Percentiles rank a stretch among this genome's conserved stretches.
phyloP scores from a whole-genome alignment of 192 early-diverging fungal species.

The Chytriomyces sp. region DNA sequence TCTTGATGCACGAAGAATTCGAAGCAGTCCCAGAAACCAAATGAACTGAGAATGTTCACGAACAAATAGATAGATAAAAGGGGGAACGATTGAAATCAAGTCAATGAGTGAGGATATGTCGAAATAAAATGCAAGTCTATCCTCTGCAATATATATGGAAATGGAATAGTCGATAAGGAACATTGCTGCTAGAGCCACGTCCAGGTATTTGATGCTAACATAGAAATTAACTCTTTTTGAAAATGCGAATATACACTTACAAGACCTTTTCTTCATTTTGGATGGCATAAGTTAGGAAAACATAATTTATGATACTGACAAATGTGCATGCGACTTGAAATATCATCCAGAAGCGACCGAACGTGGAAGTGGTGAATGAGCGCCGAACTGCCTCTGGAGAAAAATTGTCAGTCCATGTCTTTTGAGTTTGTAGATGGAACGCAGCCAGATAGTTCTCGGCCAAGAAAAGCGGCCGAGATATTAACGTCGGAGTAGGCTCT shows the following conservation, averaged over 20 bases:
- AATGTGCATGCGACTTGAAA: slow-evolving; percentile 54
- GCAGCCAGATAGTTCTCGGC: slow-evolving; percentile 50
- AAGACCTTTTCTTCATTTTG: slow-evolving; percentile 15
- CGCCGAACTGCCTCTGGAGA: slow-evolving; percentile 50
- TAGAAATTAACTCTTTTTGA: not conserved
- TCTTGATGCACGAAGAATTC: slow-evolving; percentile 53
- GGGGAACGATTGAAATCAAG: slow-evolving; percentile 55
- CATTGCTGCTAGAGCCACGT: slow-evolving; percentile 47
- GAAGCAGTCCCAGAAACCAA: slow-evolving; percentile 57
- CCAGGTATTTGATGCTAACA: slow-evolving; percentile 47
- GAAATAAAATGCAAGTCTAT: slow-evolving; percentile 55
- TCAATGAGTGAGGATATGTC: slow-evolving; percentile 49
- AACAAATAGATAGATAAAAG: slow-evolving; percentile 56
- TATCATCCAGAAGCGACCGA: slow-evolving; percentile 55
- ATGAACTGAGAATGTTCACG: slow-evolving; percentile 46
- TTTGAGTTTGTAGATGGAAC: slow-evolving; percentile 34
- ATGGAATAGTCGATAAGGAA: slow-evolving; percentile 53
- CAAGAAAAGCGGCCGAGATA: slow-evolving; percentile 22
- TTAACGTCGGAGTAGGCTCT: slow-evolving; percentile 10
- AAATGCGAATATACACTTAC: not conserved
- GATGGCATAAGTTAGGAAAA: slow-evolving; percentile 47
- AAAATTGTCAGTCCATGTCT: slow-evolving; percentile 47
- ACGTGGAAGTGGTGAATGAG: slow-evolving; percentile 44
- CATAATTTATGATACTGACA: slow-evolving; percentile 56
- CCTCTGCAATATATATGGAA: slow-evolving; percentile 58